Conservation (phyloP, 2,329 filamentous ascomycete genomes). For the Rugonectria rugulosa region DNA sequence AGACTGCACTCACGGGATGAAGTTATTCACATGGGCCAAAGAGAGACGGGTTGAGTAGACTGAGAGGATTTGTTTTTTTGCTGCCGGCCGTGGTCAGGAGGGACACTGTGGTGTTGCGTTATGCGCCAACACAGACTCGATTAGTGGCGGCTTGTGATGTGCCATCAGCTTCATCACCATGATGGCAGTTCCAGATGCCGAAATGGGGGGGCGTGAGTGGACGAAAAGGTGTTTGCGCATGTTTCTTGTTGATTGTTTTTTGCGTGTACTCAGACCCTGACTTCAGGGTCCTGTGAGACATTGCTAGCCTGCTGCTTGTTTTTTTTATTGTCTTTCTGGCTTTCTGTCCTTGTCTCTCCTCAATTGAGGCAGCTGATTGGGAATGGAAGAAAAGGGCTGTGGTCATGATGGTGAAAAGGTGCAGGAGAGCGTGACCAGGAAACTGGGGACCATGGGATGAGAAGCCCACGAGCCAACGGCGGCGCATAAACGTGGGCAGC, state of each 20-base stretch:
- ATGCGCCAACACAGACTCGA: too few relatives aligned
- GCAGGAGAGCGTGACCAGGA: constrained; percentile 29
- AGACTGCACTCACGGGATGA: constrained; percentile 31
- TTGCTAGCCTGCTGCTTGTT: neutral
- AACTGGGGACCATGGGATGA: constrained; percentile 4
- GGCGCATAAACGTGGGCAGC: neutral
- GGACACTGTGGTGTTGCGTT: constrained; percentile 15
- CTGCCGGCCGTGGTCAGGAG: constrained; percentile 17
- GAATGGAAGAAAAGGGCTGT: constrained; percentile 24
- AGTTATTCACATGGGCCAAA: constrained; percentile 37
- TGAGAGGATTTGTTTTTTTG: neutral
- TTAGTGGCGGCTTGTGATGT: constrained; percentile 12
- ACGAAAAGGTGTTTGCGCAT: too few relatives aligned
- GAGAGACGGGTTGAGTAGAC: neutral
- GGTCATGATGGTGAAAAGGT: constrained; percentile 28
- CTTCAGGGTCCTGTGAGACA: constrained; percentile 3
- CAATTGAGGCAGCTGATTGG: constrained; percentile 40
- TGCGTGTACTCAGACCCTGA: constrained; percentile 30
- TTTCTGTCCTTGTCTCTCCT: neutral
- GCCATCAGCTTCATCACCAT: neutral
- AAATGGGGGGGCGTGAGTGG: constrained; percentile 24
- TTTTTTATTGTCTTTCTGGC: neutral
- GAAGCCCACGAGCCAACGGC: constrained; percentile 11
- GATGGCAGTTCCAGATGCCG: constrained; percentile 8
- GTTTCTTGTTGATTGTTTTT: constrained; percentile 1